Evolutionary conservation across 495 filamentous ascomycete species (phyloP).

Genomic region (Emericellopsis terricola): DNA sequence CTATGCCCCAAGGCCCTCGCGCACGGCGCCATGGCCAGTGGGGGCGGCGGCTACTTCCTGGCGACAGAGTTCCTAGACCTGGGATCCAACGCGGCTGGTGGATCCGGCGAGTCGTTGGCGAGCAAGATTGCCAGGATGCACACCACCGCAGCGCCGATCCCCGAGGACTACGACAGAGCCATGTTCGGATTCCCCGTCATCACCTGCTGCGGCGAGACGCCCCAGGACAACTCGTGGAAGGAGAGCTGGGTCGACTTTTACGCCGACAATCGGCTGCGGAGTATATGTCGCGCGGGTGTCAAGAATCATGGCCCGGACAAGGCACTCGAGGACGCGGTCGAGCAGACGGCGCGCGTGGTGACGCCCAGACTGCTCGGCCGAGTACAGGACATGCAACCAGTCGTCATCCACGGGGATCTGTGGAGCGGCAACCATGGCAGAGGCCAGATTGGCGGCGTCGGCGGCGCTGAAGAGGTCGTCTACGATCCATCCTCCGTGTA

Average conservation of each 20-base stretch:
- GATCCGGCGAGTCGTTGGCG: conserved; percentile 39
- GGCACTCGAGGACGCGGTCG: conserved; percentile 40
- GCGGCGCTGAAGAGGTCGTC: conserved; percentile 53
- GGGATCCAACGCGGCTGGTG: conserved; percentile 13
- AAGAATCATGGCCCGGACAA: conserved; percentile 43
- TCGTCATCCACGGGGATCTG: conserved; percentile 76
- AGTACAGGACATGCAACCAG: conserved; percentile 45
- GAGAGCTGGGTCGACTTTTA: conserved; percentile 71
- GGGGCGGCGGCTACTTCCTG: conserved; percentile 43
- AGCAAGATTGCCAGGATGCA: conserved; percentile 65
- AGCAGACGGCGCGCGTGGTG: conserved; percentile 38
- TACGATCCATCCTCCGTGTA: conserved; percentile 70
- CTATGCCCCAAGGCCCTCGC: conserved; percentile 59
- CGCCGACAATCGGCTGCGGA: conserved; percentile 48
- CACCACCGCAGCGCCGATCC: conserved; percentile 50
- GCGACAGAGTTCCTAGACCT: conserved; percentile 71
- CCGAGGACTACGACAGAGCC: conserved; percentile 35
- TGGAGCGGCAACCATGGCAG: conserved; percentile 76
- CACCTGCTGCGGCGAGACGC: conserved; percentile 71
- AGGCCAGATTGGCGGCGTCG: conserved; percentile 40
- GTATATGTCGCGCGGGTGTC: conserved; percentile 40
- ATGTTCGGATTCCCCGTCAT: conserved; percentile 68
- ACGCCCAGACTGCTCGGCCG: conserved; percentile 58
- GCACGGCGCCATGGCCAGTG: conserved; percentile 40
- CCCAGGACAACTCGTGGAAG: conserved; percentile 54